phyloP scores from a whole-genome alignment of 768 basidiomycete genomes.

The Boletus rex-veris region DNA sequence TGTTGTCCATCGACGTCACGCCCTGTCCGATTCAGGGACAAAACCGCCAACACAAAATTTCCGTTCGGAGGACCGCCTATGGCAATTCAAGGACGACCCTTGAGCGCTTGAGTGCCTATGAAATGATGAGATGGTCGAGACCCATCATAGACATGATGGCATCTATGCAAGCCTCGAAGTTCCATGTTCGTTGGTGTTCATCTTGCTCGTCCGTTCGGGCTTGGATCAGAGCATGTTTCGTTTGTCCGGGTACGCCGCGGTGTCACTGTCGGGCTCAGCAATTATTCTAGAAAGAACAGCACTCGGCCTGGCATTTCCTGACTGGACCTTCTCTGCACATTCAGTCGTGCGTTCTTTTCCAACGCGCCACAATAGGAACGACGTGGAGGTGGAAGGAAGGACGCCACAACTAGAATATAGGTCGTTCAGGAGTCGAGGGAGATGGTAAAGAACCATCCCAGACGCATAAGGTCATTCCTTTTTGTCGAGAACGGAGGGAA shows the following conservation, averaged over 20 bases:
- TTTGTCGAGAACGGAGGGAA: neutral
- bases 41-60: too few species aligned
- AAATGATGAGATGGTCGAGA: neutral
- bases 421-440: neutral
- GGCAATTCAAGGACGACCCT: neutral
- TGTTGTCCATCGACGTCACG: neutral
- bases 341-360: neutral
- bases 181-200: neutral
- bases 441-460: conserved; percentile 2
- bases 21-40: neutral
- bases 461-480: neutral
- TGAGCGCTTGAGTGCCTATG: neutral
- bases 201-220: neutral
- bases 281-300: neutral
- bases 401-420: conserved; percentile 6
- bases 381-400: conserved; percentile 1
- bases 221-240: neutral
- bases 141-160: neutral
- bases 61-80: neutral
- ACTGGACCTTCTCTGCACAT: neutral
- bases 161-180: neutral
- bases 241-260: conserved; percentile 1
- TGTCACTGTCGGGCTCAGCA: neutral
- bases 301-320: conserved; percentile 1
- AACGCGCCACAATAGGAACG: neutral